A percentile compares a stretch with the other conserved stretches of the same genome.
These are phyloP conservation scores for Vitis riparia DNA, from an alignment of 164 flowering plant genomes.

Conservation along the genomic window DNA sequence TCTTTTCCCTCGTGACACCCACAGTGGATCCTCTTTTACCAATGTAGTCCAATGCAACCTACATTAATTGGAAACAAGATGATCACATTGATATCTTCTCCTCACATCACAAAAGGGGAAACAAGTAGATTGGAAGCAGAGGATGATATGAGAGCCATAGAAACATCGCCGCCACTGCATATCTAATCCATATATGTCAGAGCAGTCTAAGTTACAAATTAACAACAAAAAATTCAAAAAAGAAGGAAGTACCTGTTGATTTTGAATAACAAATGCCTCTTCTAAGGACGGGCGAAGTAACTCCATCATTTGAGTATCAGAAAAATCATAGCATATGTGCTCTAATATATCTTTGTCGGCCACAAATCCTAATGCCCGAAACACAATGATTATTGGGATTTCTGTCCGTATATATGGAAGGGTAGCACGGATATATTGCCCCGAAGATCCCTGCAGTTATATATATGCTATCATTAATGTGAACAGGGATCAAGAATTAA, in stretches of 20 bases:
- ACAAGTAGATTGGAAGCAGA: not conserved
- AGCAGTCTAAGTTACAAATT: not conserved
- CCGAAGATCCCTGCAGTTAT: constrained; percentile 78
- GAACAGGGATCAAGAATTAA: not conserved
- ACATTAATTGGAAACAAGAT: not conserved
- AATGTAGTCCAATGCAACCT: constrained; percentile 98
- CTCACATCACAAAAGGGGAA: not conserved
- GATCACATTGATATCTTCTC: no score
- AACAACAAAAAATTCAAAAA: not conserved
- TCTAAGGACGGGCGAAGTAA: constrained; percentile 91
- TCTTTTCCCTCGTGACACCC: constrained; percentile 93
- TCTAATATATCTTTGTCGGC: constrained; percentile 96
- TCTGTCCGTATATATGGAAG: constrained; percentile 93
- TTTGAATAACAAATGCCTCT: constrained; percentile 97
- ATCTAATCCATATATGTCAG: no score
- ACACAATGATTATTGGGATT: constrained; percentile 92
- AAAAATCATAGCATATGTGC: constrained; percentile 85
- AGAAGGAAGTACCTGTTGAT: constrained; percentile 63
- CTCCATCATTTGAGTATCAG: constrained; percentile 97
- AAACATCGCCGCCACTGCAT: no score
- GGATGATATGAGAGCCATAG: no score
- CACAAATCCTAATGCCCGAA: constrained; percentile 94
- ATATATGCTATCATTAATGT: not conserved
- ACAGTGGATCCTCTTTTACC: constrained; percentile 97
- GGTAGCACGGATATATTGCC: constrained; percentile 93